Percentiles rank a stretch among this genome's conserved stretches.
These are phyloP conservation scores for Phyllosticta capitalensis DNA, from an alignment of 2,329 filamentous ascomycete genomes.

Conservation along the genomic window DNA sequence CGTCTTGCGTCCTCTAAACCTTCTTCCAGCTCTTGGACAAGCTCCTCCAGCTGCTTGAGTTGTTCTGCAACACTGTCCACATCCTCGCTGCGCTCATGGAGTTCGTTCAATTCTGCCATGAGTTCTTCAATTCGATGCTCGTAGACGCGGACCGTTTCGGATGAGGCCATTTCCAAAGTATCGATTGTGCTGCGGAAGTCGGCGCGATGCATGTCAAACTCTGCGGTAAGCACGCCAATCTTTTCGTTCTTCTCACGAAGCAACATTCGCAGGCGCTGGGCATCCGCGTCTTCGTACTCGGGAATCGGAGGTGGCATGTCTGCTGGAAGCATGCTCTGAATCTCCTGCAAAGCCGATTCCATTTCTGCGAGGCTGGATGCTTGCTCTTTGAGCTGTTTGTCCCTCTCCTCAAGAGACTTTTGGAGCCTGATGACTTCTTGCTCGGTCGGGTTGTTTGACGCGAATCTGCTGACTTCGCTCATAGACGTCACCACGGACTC, in stretches of 20 bases:
- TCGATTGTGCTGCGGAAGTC: conserved; percentile 97
- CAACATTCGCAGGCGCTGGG: conserved; percentile 66
- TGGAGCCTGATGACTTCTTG: conserved; percentile 8
- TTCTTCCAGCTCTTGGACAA: conserved; percentile 94
- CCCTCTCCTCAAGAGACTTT: conserved; percentile 66
- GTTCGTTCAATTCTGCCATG: conserved; percentile 70
- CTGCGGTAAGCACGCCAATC: conserved; percentile 82
- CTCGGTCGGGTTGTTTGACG: conserved; percentile 8
- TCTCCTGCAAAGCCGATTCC: conserved; percentile 76
- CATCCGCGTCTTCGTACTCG: conserved; percentile 46
- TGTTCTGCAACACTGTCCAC: conserved; percentile 86
- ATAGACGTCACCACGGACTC: conserved; percentile 15
- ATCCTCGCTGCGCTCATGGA: conserved; percentile 75
- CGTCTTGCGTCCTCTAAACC: conserved; percentile 88
- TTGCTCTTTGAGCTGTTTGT: conserved; percentile 83
- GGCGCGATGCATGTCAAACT: conserved; percentile 89
- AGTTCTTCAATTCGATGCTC: conserved; percentile 85
- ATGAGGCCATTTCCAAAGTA: conserved; percentile 87
- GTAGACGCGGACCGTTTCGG: conserved; percentile 92
- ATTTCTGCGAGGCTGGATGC: conserved; percentile 75
- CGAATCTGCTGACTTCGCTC: conserved; percentile 18
- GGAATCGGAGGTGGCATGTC: conserved; percentile 21
- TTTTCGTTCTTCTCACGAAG: conserved; percentile 94
- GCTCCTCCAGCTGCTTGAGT: conserved; percentile 87
- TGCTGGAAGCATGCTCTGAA: conserved; percentile 60